Conservation (phyloP, 2,329 filamentous ascomycete genomes). For the Metarhizium brunneum region DNA sequence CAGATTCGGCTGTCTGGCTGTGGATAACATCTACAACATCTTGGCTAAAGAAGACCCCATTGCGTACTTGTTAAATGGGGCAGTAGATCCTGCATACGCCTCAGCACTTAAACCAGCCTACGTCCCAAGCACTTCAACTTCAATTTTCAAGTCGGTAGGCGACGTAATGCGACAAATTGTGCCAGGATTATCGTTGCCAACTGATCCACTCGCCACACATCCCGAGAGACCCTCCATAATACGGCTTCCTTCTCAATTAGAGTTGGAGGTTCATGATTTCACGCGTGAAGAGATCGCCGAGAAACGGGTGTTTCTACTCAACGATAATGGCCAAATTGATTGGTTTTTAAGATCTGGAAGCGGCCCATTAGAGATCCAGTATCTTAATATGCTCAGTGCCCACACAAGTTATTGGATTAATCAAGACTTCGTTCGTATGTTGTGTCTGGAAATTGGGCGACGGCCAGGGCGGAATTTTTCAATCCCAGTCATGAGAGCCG, state of each 20-base stretch:
- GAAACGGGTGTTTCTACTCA: conserved; percentile 76
- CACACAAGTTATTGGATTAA: conserved; percentile 92
- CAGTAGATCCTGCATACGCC: conserved; percentile 75
- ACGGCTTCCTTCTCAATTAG: conserved; percentile 58
- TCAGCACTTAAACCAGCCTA: conserved; percentile 66
- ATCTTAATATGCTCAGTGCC: conserved; percentile 91
- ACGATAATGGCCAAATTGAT: conserved; percentile 95
- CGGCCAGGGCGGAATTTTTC: conserved; percentile 54
- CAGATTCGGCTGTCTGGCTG: conserved; percentile 79
- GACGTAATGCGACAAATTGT: conserved; percentile 54
- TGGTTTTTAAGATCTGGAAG: conserved; percentile 77
- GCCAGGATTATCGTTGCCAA: conserved; percentile 35
- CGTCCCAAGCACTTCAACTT: conserved; percentile 63
- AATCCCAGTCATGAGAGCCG: conserved; percentile 48
- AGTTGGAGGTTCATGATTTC: conserved; percentile 94
- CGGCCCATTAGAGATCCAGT: conserved; percentile 87
- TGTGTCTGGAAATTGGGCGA: conserved; percentile 81
- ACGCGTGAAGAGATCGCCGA: conserved; percentile 86
- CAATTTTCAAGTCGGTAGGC: conserved; percentile 55
- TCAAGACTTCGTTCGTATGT: conserved; percentile 78
- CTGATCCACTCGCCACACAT: conserved; percentile 19
- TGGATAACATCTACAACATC: conserved; percentile 96
- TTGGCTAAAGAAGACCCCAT: conserved; percentile 66
- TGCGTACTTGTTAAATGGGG: conserved; percentile 84
- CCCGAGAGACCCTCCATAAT: conserved; percentile 28